Conservation (phyloP, 768 basidiomycete genomes). For the Crucibulum laeve region DNA sequence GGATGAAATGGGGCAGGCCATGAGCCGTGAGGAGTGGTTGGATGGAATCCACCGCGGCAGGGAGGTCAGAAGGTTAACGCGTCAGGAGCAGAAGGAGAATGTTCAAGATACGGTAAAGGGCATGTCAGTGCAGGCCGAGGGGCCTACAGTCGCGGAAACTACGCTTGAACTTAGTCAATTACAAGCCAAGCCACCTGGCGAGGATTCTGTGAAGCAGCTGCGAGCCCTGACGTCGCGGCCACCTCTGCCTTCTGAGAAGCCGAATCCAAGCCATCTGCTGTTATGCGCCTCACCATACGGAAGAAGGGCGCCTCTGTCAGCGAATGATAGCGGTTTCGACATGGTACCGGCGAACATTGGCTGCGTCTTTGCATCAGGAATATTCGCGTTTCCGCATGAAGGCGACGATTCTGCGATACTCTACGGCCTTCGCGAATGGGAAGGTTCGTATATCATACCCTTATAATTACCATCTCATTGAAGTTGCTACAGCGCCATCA, state of each 20-base stretch:
- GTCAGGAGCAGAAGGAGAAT: conserved; percentile 10
- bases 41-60: conserved; percentile 34
- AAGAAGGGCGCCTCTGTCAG: conserved; percentile 19
- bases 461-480: background rate
- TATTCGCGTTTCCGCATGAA: conserved; percentile 32
- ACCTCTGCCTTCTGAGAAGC: conserved; percentile 18
- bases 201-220: conserved; percentile 17
- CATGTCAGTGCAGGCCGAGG: background rate
- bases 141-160: background rate
- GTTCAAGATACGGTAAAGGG: background rate
- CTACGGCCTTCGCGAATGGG: conserved; percentile 48
- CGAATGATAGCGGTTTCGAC: conserved; percentile 37
- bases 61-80: conserved; percentile 14
- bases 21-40: conserved; percentile 43
- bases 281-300: conserved; percentile 44
- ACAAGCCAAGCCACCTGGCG: background rate
- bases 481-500: background rate
- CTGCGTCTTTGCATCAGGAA: conserved; percentile 41
- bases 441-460: conserved; percentile 29
- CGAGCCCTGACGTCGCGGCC: conserved; percentile 19
- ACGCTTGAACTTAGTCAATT: background rate
- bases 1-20: conserved; percentile 36
- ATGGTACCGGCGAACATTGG: conserved; percentile 30
- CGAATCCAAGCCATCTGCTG: conserved; percentile 39
- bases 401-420: conserved; percentile 28